Conservation (phyloP, 1,284 basidiomycete genomes). For the Malassezia yamatoensis region DNA sequence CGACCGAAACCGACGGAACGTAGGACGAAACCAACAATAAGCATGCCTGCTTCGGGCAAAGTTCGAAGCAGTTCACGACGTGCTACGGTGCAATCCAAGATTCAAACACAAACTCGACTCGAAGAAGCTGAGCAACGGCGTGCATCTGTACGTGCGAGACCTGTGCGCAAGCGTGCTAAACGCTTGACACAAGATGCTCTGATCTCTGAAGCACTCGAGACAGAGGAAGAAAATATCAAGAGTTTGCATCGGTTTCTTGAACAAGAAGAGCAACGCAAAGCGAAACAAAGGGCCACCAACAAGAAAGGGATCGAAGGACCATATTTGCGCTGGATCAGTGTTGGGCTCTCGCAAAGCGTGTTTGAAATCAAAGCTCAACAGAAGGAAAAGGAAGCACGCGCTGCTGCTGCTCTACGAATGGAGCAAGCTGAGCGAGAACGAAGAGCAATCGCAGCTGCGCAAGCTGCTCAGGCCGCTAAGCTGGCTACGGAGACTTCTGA, state of each 20-base stretch:
- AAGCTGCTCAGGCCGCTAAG: not conserved
- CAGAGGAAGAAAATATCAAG: slow-evolving; percentile 70
- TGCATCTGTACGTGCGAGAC: slow-evolving; percentile 47
- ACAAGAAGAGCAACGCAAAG: slow-evolving; percentile 69
- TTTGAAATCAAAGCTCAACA: slow-evolving; percentile 1
- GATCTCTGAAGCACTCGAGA: slow-evolving; percentile 68
- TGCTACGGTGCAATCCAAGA: slow-evolving; percentile 34
- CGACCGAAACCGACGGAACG: not conserved
- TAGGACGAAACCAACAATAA: too few relatives aligned
- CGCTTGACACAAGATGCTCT: slow-evolving; percentile 67
- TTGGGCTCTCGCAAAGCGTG: slow-evolving; percentile 27
- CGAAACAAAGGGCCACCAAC: slow-evolving; percentile 56
- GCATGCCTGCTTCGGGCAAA: not conserved
- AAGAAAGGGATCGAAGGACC: slow-evolving; percentile 61
- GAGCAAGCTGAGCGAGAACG: slow-evolving; percentile 3
- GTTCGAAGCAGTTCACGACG: slow-evolving; percentile 21
- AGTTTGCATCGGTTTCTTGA: slow-evolving; percentile 67
- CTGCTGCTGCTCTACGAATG: not conserved
- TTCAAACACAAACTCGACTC: slow-evolving; percentile 33
- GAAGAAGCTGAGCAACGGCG: slow-evolving; percentile 59
- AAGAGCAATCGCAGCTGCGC: not conserved
- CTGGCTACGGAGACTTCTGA: too few relatives aligned
- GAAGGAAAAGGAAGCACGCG: not conserved
- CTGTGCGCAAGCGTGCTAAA: slow-evolving; percentile 21
- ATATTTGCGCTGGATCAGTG: slow-evolving; percentile 63